phyloP scores from a whole-genome alignment of 176 grass and related monocot species.

The bread wheat (Triticum aestivum) region IWGSC_CS_RefSeq_v2.1 NC_057813.1:24969341-24969840 shows the following conservation, averaged over 20 bases:
- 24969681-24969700: not conserved
- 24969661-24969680: not conserved
- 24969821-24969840: not conserved
- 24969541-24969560: not conserved
- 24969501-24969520: not conserved
- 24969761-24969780: not conserved
- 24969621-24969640: not conserved
- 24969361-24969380: too few species aligned
- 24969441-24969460: too few species aligned
- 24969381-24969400: too few species aligned
- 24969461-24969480: too few species aligned
- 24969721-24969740: not conserved
- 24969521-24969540: not conserved
- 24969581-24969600: not conserved
- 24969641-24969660: not conserved
- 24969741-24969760: not conserved
- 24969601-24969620: not conserved
- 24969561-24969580: not conserved
- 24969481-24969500: not conserved
- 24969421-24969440: too few species aligned
- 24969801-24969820: not conserved
- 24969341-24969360: too few species aligned
- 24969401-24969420: too few species aligned
- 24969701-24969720: not conserved
- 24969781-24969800: not conserved